Conservation (phyloP, 768 basidiomycete genomes). For the Phylloporus sp. region DNA sequence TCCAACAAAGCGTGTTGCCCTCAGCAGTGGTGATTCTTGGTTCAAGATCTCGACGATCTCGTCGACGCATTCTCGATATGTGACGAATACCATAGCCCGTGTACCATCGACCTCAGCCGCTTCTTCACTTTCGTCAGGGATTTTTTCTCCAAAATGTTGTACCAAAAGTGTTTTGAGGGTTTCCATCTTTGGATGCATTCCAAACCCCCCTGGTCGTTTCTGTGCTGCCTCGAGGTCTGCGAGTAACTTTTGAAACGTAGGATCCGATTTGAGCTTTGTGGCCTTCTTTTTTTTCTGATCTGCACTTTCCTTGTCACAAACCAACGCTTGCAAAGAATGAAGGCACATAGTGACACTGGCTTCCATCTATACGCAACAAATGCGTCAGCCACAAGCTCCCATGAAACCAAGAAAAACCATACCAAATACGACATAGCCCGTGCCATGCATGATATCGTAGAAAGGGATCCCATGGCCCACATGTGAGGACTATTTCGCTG, state of each 20-base stretch:
- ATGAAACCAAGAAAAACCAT: slow-evolving; percentile 20
- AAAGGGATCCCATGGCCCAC: slow-evolving; percentile 52
- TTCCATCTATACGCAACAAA: slow-evolving; percentile 55
- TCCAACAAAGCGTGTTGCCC: slow-evolving; percentile 84
- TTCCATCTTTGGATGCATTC: slow-evolving; percentile 90
- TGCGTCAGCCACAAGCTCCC: background rate
- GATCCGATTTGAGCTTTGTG: slow-evolving; percentile 47
- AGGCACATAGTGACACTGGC: slow-evolving; percentile 80
- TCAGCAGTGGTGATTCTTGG: slow-evolving; percentile 70
- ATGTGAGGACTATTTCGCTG: slow-evolving; percentile 32
- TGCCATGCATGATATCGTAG: slow-evolving; percentile 57
- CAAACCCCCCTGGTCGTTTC: slow-evolving; percentile 44
- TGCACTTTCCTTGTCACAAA: slow-evolving; percentile 37
- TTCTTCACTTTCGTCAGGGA: slow-evolving; percentile 41
- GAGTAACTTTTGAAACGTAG: slow-evolving; percentile 62
- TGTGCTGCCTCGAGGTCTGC: slow-evolving; percentile 61
- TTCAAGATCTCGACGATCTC: slow-evolving; percentile 84
- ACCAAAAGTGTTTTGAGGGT: slow-evolving; percentile 68
- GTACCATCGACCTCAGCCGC: slow-evolving; percentile 36
- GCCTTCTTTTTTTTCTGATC: slow-evolving; percentile 36
- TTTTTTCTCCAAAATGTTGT: slow-evolving; percentile 59
- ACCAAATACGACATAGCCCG: slow-evolving; percentile 89
- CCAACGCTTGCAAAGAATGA: slow-evolving; percentile 51
- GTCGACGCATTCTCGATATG: slow-evolving; percentile 86
- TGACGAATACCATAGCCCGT: slow-evolving; percentile 90